Conservation (phyloP, 2,329 filamentous ascomycete species). For the Fusarium armeniacum region DNA sequence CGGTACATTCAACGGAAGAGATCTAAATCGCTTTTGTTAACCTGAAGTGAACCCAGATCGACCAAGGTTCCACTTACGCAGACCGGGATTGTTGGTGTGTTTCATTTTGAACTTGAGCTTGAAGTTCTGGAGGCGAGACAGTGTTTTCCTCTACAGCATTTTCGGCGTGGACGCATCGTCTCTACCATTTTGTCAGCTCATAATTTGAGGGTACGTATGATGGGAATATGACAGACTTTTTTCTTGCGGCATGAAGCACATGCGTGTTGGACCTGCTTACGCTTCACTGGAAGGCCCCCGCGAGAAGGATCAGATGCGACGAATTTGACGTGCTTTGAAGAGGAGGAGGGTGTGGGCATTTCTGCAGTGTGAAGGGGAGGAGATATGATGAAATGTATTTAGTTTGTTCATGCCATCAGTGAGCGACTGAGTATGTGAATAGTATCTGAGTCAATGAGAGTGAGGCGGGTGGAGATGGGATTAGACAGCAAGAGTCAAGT, state of each 20-base stretch:
- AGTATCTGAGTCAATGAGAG: background rate
- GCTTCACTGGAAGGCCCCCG: slow-evolving; percentile 68
- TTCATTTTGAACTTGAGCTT: slow-evolving; percentile 25
- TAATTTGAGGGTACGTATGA: background rate
- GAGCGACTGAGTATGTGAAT: background rate
- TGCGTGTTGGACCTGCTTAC: slow-evolving; percentile 71
- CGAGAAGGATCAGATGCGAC: slow-evolving; percentile 66
- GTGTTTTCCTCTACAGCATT: slow-evolving; percentile 51
- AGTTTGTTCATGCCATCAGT: slow-evolving; percentile 15
- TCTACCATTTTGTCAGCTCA: slow-evolving; percentile 49
- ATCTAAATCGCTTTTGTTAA: slow-evolving; percentile 22
- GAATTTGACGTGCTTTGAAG: slow-evolving; percentile 64
- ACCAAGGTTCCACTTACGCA: slow-evolving; percentile 48
- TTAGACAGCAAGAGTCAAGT: background rate
- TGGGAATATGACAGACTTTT: slow-evolving; percentile 58
- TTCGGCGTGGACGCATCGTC: slow-evolving; percentile 61
- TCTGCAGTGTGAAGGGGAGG: background rate
- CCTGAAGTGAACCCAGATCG: background rate
- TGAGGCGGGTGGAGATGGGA: slow-evolving; percentile 6
- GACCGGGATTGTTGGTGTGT: slow-evolving; percentile 50
- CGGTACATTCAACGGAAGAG: slow-evolving; percentile 22
- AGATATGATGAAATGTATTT: background rate
- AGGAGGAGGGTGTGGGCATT: slow-evolving; percentile 41
- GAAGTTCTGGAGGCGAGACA: slow-evolving; percentile 19
- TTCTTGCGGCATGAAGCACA: slow-evolving; percentile 68